phyloP scores from a whole-genome alignment of 768 basidiomycete genomes.

The Serendipita indica region DNA sequence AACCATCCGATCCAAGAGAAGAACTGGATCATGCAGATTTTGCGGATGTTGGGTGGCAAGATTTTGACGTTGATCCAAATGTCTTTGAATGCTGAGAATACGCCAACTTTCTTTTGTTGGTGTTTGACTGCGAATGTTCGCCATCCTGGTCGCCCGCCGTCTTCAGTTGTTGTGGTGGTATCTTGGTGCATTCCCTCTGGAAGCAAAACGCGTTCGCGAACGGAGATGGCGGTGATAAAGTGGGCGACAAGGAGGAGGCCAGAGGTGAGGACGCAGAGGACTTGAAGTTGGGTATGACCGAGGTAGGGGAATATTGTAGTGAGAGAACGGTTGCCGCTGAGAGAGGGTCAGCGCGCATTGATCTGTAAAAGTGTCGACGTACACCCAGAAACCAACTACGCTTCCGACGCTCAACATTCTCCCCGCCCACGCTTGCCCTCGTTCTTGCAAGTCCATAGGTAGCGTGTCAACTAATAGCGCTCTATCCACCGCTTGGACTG shows the following conservation, averaged over 20 bases:
- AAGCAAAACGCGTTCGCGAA: conserved; percentile 64
- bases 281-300: conserved; percentile 66
- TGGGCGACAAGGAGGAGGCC: conserved; percentile 54
- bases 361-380: conserved; percentile 20
- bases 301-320: conserved; percentile 54
- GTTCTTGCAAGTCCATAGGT: conserved; percentile 56
- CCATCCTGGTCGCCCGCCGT: conserved; percentile 21
- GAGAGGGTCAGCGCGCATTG: neutral
- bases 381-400: conserved; percentile 81
- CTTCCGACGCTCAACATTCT: conserved; percentile 82
- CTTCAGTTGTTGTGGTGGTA: neutral
- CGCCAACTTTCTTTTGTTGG: conserved; percentile 18
- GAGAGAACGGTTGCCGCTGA: conserved; percentile 69
- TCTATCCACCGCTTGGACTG: conserved; percentile 81
- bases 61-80: conserved; percentile 58
- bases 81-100: conserved; percentile 27
- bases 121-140: neutral
- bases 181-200: conserved; percentile 24
- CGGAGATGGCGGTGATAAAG: conserved; percentile 24
- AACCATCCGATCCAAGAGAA: conserved; percentile 93
- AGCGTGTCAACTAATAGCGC: conserved; percentile 80
- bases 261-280: conserved; percentile 61
- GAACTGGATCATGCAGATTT: conserved; percentile 69
- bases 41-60: conserved; percentile 59
- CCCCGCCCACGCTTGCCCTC: conserved; percentile 90